phyloP scores from a whole-genome alignment of 2,329 filamentous ascomycete species.

The Ramularia endophylla region DNA sequence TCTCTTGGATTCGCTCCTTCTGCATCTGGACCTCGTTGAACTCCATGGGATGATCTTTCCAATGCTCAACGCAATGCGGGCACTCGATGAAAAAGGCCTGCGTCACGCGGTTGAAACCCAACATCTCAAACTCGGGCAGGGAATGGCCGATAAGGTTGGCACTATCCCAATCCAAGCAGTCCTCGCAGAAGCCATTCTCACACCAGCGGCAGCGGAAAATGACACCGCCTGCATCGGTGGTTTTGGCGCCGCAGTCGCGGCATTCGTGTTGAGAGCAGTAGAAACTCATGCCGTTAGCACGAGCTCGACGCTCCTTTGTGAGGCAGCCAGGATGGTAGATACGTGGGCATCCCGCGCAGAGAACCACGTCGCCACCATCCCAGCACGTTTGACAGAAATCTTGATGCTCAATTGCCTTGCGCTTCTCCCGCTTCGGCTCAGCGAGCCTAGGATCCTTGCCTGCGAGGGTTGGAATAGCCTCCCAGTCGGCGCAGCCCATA shows the following conservation, averaged over 20 bases:
- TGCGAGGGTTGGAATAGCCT: constrained; percentile 52
- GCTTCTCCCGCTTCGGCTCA: constrained; percentile 46
- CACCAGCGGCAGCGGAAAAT: constrained; percentile 53
- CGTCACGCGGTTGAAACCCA: constrained; percentile 37
- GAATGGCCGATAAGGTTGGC: constrained; percentile 47
- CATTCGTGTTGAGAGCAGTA: constrained; percentile 54
- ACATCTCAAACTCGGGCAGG: constrained; percentile 48
- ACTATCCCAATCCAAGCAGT: constrained; percentile 51
- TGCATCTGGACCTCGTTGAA: constrained; percentile 7
- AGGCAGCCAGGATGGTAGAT: constrained; percentile 51
- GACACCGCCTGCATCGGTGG: constrained; percentile 43
- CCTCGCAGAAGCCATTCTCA: constrained; percentile 51
- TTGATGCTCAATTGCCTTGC: constrained; percentile 43
- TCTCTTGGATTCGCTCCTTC: constrained; percentile 6
- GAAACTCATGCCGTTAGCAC: constrained; percentile 41
- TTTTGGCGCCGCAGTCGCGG: constrained; percentile 47
- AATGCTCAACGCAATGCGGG: constrained; percentile 37
- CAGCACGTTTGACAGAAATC: constrained; percentile 49
- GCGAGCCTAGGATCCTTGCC: constrained; percentile 50
- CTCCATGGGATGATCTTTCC: constrained; percentile 24
- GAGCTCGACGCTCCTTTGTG: constrained; percentile 34
- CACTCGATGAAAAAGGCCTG: constrained; percentile 52
- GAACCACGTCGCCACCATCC: constrained; percentile 43
- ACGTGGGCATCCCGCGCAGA: constrained; percentile 50
- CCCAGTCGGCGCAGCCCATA: constrained; percentile 48